Evolutionary conservation across 495 filamentous ascomycete species (phyloP).

Genomic region (Annulohypoxylon moriforme): DNA sequence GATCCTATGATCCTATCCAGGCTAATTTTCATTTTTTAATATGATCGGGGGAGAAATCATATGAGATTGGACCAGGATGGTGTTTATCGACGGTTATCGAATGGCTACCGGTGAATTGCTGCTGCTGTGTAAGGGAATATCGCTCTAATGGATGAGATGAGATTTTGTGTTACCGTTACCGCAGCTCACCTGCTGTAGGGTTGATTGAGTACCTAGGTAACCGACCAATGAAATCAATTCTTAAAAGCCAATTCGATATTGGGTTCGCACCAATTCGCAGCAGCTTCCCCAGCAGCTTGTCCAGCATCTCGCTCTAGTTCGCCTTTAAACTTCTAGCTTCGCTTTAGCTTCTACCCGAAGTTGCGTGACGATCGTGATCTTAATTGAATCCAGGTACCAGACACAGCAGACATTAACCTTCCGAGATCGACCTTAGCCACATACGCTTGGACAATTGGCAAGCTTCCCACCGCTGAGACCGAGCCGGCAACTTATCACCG

Average conservation of each 20-base stretch:
- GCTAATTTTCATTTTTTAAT: not conserved
- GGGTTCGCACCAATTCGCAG: not conserved
- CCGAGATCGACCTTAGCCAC: constrained; percentile 22
- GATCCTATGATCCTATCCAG: constrained; percentile 5
- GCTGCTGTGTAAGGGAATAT: constrained; percentile 3
- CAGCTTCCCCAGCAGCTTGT: no score
- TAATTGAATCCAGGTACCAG: constrained; percentile 26
- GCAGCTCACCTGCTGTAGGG: no score
- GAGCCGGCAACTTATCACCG: constrained; percentile 32
- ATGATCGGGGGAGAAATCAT: not conserved
- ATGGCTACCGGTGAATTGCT: not conserved
- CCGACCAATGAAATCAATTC: constrained; percentile 21
- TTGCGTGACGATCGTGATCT: constrained; percentile 41
- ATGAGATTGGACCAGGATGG: not conserved
- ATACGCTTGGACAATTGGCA: constrained; percentile 25
- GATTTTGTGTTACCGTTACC: constrained; percentile 10
- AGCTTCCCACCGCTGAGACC: constrained; percentile 10
- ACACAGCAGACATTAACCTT: constrained; percentile 15
- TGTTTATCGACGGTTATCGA: not conserved
- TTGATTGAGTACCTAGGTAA: no score
- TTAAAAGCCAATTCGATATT: constrained; percentile 7
- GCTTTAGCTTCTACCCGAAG: constrained; percentile 2
- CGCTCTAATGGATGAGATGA: constrained; percentile 24
- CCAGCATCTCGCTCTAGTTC: not conserved
- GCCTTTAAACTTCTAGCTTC: constrained; percentile 1